phyloP scores from a whole-genome alignment of 352 stramenopile genomes.

The Globisporangium rhizosaccharum region DNA sequence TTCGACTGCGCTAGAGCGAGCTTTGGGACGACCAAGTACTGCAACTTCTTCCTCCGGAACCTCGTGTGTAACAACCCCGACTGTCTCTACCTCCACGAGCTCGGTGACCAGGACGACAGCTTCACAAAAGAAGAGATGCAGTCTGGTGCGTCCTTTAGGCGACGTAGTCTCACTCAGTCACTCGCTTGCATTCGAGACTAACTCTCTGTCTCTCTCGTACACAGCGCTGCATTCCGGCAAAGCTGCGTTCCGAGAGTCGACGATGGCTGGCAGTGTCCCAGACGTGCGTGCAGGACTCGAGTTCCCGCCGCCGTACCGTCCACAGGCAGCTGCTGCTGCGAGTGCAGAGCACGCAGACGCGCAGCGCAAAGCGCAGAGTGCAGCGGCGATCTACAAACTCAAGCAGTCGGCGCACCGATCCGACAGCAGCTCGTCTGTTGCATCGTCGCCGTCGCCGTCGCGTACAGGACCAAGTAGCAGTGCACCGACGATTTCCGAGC shows the following conservation, averaged over 20 bases:
- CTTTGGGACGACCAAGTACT: conserved; percentile 96
- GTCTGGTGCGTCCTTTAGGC: conserved; percentile 27
- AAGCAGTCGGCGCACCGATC: conserved; percentile 25
- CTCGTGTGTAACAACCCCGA: conserved; percentile 92
- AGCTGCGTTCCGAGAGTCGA: conserved; percentile 61
- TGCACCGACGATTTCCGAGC: conserved; percentile 17
- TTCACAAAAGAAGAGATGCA: conserved; percentile 96
- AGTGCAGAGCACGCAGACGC: conserved; percentile 25
- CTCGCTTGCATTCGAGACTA: not conserved
- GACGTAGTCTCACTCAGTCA: not conserved
- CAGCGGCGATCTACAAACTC: conserved; percentile 63
- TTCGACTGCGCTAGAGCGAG: conserved; percentile 38
- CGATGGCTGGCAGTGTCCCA: conserved; percentile 27
- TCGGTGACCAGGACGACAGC: conserved; percentile 89
- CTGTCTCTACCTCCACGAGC: conserved; percentile 92
- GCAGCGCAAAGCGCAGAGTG: conserved; percentile 71
- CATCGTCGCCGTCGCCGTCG: conserved; percentile 11
- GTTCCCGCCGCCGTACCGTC: conserved; percentile 45
- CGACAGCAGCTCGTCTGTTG: conserved; percentile 5
- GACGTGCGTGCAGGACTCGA: conserved; percentile 49
- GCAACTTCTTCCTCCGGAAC: conserved; percentile 91
- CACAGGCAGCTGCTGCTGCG: conserved; percentile 11
- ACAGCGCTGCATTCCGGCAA: conserved; percentile 70
- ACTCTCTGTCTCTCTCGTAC: not conserved
- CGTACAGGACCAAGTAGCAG: conserved; percentile 8